Evolutionary conservation across 106 monocot species (phyloP).

Genomic region (Dioscorea alata): DNA sequence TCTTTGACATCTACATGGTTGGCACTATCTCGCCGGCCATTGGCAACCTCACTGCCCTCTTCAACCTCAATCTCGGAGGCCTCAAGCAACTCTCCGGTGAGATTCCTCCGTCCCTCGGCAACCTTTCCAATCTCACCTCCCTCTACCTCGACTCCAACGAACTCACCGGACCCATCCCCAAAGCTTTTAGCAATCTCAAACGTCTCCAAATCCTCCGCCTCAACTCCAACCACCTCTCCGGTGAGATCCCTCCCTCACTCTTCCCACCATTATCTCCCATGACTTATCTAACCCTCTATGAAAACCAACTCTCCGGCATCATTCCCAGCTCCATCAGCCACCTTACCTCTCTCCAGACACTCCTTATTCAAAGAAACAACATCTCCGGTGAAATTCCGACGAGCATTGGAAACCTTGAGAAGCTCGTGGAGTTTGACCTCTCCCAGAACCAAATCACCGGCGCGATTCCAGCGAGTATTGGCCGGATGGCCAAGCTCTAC

Average conservation of each 20-base stretch:
- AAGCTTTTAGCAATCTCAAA: slow-evolving; percentile 10
- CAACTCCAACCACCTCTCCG: slow-evolving; percentile 15
- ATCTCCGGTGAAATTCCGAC: slow-evolving; percentile 24
- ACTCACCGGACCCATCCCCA: slow-evolving; percentile 30
- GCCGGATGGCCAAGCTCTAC: slow-evolving; percentile 9
- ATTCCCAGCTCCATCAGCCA: slow-evolving; percentile 45
- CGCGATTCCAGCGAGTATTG: slow-evolving; percentile 14
- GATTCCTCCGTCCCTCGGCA: slow-evolving; percentile 32
- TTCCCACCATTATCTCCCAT: slow-evolving; percentile 18
- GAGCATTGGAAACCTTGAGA: slow-evolving; percentile 27
- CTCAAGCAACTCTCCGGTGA: slow-evolving; percentile 27
- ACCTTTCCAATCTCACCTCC: slow-evolving; percentile 18
- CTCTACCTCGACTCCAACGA: slow-evolving; percentile 34
- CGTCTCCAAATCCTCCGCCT: slow-evolving; percentile 15
- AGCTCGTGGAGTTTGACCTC: slow-evolving; percentile 30
- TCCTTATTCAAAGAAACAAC: slow-evolving; percentile 7
- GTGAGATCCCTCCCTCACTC: slow-evolving; percentile 22
- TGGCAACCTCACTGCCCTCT: slow-evolving; percentile 24
- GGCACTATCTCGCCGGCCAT: slow-evolving; percentile 32
- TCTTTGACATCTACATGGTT: slow-evolving; percentile 19
- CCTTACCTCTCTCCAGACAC: slow-evolving; percentile 24
- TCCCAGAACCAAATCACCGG: slow-evolving; percentile 24
- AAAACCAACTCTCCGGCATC: slow-evolving; percentile 14
- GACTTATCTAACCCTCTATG: slow-evolving; percentile 33
- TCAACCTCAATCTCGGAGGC: slow-evolving; percentile 21